These are phyloP conservation scores for Ceratocystis destructans DNA, from an alignment of 2,329 filamentous ascomycete species.

Conservation along the genomic window DNA sequence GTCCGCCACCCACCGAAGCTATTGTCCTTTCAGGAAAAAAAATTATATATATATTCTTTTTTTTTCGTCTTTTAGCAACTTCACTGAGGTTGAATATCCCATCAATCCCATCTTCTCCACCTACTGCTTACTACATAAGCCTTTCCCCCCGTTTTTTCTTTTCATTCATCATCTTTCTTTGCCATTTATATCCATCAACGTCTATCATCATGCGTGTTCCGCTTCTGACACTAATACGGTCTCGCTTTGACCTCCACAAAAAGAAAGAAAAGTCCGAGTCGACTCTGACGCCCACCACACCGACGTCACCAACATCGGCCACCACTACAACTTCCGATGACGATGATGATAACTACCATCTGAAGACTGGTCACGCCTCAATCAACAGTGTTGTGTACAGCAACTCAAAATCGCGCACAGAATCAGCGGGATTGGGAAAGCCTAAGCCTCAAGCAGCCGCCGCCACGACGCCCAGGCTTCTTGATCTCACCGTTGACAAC, in stretches of 20 bases:
- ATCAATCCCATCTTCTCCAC: not conserved
- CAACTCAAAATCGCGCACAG: not conserved
- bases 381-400: not conserved
- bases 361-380: not conserved
- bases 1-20: not conserved
- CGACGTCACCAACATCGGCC: not conserved
- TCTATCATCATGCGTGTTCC: constrained; percentile 1
- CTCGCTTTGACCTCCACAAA: constrained; percentile 6
- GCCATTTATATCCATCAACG: not conserved
- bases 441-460: not conserved
- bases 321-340: not conserved
- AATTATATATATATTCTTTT: too few species aligned
- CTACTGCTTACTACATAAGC: not conserved
- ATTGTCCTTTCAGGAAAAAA: too few species aligned
- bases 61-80: too few species aligned
- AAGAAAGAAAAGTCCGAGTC: constrained; percentile 4
- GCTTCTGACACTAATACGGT: constrained; percentile 6
- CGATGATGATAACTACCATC: not conserved
- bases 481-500: constrained; percentile 55
- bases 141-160: too few species aligned
- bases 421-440: not conserved
- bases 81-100: too few species aligned
- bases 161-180: not conserved
- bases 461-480: constrained; percentile 12
- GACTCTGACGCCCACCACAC: not conserved